A percentile compares a stretch with the other conserved stretches of the same genome.
phyloP scores from a whole-genome alignment of 371 early-diverging fungal species.

The Conidiobolus coronatus region DNA sequence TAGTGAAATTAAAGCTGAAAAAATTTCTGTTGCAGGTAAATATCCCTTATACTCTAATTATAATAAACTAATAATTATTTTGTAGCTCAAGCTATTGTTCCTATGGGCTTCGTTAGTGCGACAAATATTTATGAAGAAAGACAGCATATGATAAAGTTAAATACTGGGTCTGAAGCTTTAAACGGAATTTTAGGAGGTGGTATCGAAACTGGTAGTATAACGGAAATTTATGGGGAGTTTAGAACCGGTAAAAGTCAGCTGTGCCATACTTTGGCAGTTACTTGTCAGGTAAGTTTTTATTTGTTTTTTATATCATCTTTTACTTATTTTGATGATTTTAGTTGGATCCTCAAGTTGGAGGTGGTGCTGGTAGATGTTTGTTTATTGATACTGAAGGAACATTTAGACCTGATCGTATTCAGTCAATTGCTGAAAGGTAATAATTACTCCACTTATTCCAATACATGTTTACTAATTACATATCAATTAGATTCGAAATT shows the following conservation, averaged over 20 bases:
- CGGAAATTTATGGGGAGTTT: conserved; percentile 99
- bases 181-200: conserved; percentile 94
- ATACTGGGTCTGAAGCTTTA: conserved; percentile 90
- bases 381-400: conserved; percentile 99
- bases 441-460: no score
- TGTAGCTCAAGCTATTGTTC: conserved; percentile 50
- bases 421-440: conserved; percentile 61
- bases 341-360: conserved; percentile 69
- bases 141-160: conserved; percentile 64
- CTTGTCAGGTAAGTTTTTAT: conserved; percentile 53
- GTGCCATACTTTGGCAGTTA: conserved; percentile 96
- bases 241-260: conserved; percentile 98
- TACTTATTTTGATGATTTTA: conserved; percentile 10
- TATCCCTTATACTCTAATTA: neutral
- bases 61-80: conserved; percentile 24
- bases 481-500: conserved; percentile 32
- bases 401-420: conserved; percentile 83
- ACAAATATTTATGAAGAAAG: conserved; percentile 81
- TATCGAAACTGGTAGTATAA: conserved; percentile 96
- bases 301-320: no score
- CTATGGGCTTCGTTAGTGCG: conserved; percentile 96
- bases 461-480: no score
- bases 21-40: conserved; percentile 88
- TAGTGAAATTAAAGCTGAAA: conserved; percentile 96
- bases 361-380: conserved; percentile 91